Conservation (phyloP, 306 rosid genomes). For the Lathyrus oleraceus region DNA sequence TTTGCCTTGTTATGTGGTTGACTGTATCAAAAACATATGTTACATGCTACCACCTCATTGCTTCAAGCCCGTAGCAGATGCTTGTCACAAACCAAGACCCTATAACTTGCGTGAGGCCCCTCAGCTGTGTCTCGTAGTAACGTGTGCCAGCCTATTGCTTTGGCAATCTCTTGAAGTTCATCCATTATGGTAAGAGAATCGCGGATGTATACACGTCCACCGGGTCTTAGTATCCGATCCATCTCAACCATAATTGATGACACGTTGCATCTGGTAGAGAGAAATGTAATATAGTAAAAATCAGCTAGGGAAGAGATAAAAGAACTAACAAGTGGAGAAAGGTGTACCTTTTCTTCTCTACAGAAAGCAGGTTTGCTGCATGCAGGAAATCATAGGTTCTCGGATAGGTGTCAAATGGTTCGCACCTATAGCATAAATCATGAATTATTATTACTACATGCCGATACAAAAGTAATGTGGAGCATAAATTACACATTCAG, state of each 20-base stretch:
- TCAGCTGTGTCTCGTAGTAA: constrained; percentile 72
- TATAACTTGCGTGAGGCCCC: constrained; percentile 90
- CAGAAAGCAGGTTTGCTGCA: constrained; percentile 77
- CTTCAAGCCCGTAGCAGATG: constrained; percentile 63
- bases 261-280: constrained; percentile 63
- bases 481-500: constrained; percentile 1
- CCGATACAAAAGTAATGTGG: constrained; percentile 23
- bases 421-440: constrained; percentile 67
- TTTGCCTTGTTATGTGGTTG: constrained; percentile 18
- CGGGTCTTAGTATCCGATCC: constrained; percentile 93
- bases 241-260: constrained; percentile 95
- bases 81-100: constrained; percentile 78
- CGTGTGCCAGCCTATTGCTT: constrained; percentile 84
- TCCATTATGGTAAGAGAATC: constrained; percentile 80
- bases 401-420: constrained; percentile 94
- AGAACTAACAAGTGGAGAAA: constrained; percentile 16
- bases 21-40: constrained; percentile 7
- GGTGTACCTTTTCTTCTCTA: constrained; percentile 80
- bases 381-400: constrained; percentile 93
- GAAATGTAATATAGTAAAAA: constrained; percentile 15
- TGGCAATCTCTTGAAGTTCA: constrained; percentile 75
- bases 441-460: constrained; percentile 14
- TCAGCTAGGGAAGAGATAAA: constrained; percentile 15
- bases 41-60: not conserved
- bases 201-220: constrained; percentile 79